These are phyloP conservation scores for Botrytis porri DNA, from an alignment of 2,329 filamentous ascomycete species.

Conservation along the genomic window DNA sequence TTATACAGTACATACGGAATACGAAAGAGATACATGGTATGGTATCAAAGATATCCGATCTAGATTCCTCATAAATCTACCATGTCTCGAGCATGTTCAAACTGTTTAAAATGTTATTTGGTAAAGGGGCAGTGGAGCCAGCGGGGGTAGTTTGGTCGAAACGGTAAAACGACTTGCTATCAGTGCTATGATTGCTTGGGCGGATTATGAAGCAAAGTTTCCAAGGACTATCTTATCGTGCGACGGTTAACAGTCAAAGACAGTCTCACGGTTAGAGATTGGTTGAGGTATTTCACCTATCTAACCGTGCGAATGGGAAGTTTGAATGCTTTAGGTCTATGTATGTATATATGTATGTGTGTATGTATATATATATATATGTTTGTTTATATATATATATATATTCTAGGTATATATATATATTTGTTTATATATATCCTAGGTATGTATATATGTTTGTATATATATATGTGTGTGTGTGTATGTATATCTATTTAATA, in stretches of 20 bases:
- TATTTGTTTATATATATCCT: too few species aligned
- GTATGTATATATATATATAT: too few species aligned
- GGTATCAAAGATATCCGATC: background rate
- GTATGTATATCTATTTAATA: too few species aligned
- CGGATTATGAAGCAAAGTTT: background rate
- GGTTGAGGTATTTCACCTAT: background rate
- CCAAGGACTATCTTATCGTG: background rate
- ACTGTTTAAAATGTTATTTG: background rate
- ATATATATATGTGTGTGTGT: too few species aligned
- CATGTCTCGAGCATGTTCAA: background rate
- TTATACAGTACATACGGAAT: background rate
- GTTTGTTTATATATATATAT: too few species aligned
- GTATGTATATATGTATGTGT: too few species aligned
- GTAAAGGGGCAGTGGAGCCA: background rate
- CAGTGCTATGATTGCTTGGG: background rate
- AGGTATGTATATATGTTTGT: too few species aligned
- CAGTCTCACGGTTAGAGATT: background rate
- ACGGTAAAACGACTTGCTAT: background rate
- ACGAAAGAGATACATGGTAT: background rate
- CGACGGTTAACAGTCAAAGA: background rate
- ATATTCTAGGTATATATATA: too few species aligned
- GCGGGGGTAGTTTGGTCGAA: background rate
- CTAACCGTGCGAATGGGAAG: background rate
- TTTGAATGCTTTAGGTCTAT: too few species aligned
- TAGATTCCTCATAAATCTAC: background rate